Percentiles rank a stretch among this genome's conserved stretches.
Conservation (phyloP, 352 stramenopile species). For the Phytopythium mirpurense region DNA sequence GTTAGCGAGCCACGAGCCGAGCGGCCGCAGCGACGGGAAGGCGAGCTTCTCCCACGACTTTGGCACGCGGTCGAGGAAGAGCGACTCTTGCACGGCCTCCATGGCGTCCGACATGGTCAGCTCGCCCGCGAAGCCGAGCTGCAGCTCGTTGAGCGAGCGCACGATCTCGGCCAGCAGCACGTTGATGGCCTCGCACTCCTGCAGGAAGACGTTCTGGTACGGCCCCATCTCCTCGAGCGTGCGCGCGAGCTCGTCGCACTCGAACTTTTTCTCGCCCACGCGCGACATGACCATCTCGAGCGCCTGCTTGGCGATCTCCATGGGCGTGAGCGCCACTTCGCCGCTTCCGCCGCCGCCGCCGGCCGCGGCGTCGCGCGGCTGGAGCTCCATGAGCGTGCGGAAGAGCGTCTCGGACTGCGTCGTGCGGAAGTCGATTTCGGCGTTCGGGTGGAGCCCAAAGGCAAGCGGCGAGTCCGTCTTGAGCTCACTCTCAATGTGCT, state of each 20-base stretch:
- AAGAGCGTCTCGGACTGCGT: constrained; percentile 96
- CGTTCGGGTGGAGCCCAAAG: constrained; percentile 97
- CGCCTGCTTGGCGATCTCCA: constrained; percentile 88
- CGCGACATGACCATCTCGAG: constrained; percentile 93
- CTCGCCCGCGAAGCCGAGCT: constrained; percentile 95
- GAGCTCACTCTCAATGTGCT: constrained; percentile 96
- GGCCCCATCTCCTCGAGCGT: constrained; percentile 92
- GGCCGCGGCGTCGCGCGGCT: constrained; percentile 85
- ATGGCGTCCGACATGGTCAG: constrained; percentile 98
- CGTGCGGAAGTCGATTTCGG: constrained; percentile 98
- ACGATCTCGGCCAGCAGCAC: constrained; percentile 93
- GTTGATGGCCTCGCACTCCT: constrained; percentile 98
- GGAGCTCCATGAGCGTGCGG: constrained; percentile 94
- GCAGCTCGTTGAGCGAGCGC: constrained; percentile 95
- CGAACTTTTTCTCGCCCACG: constrained; percentile 97
- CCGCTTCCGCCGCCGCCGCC: constrained; percentile 39
- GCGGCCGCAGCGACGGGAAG: constrained; percentile 90
- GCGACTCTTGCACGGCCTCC: constrained; percentile 91
- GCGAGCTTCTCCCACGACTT: constrained; percentile 93
- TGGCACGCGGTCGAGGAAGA: constrained; percentile 93
- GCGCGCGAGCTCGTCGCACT: constrained; percentile 94
- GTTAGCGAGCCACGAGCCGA: constrained; percentile 93
- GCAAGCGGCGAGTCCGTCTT: constrained; percentile 95
- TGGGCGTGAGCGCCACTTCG: constrained; percentile 83
- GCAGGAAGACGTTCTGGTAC: constrained; percentile 97